These are phyloP conservation scores for Colletotrichum viniferum DNA, from an alignment of 2,329 filamentous ascomycete genomes.

Conservation along the genomic window DNA sequence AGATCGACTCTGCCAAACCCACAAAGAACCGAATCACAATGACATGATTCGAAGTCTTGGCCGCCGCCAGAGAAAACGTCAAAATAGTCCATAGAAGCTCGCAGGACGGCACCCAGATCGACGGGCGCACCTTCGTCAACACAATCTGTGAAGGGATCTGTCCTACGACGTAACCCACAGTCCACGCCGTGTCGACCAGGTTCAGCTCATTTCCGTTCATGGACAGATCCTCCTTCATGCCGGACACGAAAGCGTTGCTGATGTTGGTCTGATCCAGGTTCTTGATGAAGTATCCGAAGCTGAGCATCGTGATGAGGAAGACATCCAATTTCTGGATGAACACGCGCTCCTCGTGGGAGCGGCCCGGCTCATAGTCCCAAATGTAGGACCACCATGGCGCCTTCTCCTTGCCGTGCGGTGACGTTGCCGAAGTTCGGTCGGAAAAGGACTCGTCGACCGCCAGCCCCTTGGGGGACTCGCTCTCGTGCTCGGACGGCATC, in stretches of 20 bases:
- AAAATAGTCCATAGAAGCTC: conserved; percentile 27
- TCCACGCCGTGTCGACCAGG: conserved; percentile 27
- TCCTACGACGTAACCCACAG: conserved; percentile 27
- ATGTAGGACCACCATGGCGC: conserved; percentile 38
- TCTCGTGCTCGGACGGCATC: conserved; percentile 17
- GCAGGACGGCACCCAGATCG: conserved; percentile 31
- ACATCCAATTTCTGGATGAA: conserved; percentile 31
- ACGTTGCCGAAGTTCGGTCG: background rate
- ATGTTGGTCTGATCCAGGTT: conserved; percentile 31
- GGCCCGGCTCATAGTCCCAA: conserved; percentile 30
- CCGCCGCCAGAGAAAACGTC: conserved; percentile 13
- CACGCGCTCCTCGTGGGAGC: conserved; percentile 26
- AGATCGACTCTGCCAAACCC: conserved; percentile 43
- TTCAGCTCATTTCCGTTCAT: conserved; percentile 31
- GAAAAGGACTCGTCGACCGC: background rate
- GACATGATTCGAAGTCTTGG: conserved; percentile 34
- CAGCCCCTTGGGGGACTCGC: conserved; percentile 2
- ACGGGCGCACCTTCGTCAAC: conserved; percentile 30
- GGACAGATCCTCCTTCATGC: conserved; percentile 30
- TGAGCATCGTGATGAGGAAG: conserved; percentile 22
- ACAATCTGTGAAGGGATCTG: conserved; percentile 33
- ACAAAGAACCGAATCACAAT: conserved; percentile 48
- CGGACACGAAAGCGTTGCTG: conserved; percentile 29
- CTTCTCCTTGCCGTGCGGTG: background rate
- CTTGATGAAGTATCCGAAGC: conserved; percentile 23